Evolutionary conservation across 768 basidiomycete species (phyloP).

Genomic region (Pluteus cervinus): DNA sequence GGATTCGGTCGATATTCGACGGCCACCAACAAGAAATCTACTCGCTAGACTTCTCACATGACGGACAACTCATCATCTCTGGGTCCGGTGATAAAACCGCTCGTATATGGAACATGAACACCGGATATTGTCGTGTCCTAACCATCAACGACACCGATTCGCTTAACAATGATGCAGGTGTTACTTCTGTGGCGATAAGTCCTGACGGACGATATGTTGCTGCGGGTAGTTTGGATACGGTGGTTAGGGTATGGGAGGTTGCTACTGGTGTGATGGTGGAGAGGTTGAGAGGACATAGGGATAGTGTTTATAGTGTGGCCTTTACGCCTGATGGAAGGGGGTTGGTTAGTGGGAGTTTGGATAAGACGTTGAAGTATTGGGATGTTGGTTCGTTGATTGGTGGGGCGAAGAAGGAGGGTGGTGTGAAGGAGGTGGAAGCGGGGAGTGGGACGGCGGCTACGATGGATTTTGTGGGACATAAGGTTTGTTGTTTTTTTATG

Average conservation of each 20-base stretch:
- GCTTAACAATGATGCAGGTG: slow-evolving; percentile 47
- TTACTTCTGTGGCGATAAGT: slow-evolving; percentile 69
- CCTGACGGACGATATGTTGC: slow-evolving; percentile 63
- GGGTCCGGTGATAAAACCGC: slow-evolving; percentile 60
- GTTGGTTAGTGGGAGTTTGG: slow-evolving; percentile 83
- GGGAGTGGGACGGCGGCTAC: slow-evolving; percentile 39
- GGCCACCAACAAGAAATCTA: slow-evolving; percentile 93
- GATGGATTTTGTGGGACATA: slow-evolving; percentile 76
- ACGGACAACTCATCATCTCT: slow-evolving; percentile 74
- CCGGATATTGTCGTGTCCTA: slow-evolving; percentile 26
- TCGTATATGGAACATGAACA: slow-evolving; percentile 33
- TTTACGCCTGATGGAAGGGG: slow-evolving; percentile 91
- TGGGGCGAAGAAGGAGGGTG: slow-evolving; percentile 47
- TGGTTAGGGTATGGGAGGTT: slow-evolving; percentile 76
- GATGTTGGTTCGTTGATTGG: slow-evolving; percentile 72
- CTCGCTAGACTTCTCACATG: slow-evolving; percentile 80
- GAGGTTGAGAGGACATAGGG: slow-evolving; percentile 65
- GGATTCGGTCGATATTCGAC: slow-evolving; percentile 66
- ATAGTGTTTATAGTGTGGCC: slow-evolving; percentile 81
- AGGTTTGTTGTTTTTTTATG: slow-evolving; percentile 42
- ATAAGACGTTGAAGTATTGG: slow-evolving; percentile 82
- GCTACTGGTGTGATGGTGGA: slow-evolving; percentile 57
- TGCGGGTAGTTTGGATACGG: slow-evolving; percentile 61
- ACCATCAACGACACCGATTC: slow-evolving; percentile 34
- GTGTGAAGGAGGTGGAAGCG: slow-evolving; percentile 25